Evolutionary conservation across 2,329 filamentous ascomycete genomes (phyloP).

Genomic region (Pseudogymnoascus verrucosus): DNA sequence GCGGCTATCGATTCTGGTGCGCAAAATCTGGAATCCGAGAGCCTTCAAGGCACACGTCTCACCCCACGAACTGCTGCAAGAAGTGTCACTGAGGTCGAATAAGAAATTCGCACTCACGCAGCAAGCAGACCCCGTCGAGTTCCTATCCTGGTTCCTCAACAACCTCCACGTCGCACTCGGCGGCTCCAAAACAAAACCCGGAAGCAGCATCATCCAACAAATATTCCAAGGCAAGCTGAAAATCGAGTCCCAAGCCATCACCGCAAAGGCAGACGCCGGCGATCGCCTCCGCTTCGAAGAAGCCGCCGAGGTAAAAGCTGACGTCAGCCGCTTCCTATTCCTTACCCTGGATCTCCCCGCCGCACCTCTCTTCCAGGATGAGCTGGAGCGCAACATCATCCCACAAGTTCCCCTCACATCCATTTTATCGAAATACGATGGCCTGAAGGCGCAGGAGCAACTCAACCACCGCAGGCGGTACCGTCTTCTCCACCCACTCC

Average conservation of each 20-base stretch:
- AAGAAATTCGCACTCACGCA: conserved; percentile 87
- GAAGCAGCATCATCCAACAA: conserved; percentile 78
- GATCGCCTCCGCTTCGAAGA: conserved; percentile 91
- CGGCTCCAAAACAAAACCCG: conserved; percentile 78
- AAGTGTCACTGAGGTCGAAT: conserved; percentile 80
- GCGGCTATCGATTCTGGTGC: conserved; percentile 78
- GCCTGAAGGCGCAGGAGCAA: conserved; percentile 77
- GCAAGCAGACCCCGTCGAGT: conserved; percentile 93
- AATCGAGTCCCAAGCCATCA: conserved; percentile 89
- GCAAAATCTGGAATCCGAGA: conserved; percentile 96
- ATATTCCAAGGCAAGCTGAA: conserved; percentile 91
- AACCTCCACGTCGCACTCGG: conserved; percentile 87
- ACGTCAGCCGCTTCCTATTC: conserved; percentile 75
- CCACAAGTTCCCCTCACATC: conserved; percentile 78
- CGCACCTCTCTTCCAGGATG: conserved; percentile 91
- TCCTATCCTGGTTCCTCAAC: conserved; percentile 96
- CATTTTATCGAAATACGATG: conserved; percentile 89
- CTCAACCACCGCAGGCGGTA: conserved; percentile 83
- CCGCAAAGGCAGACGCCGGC: conserved; percentile 76
- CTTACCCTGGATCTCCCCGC: conserved; percentile 88
- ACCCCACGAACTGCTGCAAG: conserved; percentile 92
- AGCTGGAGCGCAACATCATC: conserved; percentile 91
- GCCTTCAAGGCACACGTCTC: conserved; percentile 97
- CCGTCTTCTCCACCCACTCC: conserved; percentile 79
- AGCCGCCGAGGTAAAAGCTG: conserved; percentile 69